Evolutionary conservation across 805 yeast species (phyloP), one percentile per base, ranked within the genome.

Genomic region (Vanderwaltozyma verrucispora): DNA sequence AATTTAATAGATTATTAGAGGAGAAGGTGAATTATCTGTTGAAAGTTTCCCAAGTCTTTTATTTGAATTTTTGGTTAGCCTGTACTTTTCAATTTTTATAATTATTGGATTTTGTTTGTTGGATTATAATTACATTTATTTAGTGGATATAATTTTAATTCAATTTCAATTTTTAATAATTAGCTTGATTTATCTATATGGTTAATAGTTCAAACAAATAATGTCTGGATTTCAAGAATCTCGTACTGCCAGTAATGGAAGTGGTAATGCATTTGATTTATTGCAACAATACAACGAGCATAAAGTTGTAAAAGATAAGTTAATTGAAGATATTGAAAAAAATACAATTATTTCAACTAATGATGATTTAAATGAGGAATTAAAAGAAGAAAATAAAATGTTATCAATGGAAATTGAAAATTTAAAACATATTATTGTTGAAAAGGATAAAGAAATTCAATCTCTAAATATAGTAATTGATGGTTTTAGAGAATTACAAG

Each of bases 231-330:
- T 24, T 24, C 9, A 24, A 8, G 27, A 12, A 11, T 7, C 23
- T 7, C 6, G 23, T 9, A 11, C 7, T 24, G n/a, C 11, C 7
- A 24, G n/a, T 24, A 32, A 29, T 4, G 25, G 32, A 13, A 25
- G 33, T 4, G 25, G 32, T 17, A 25, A 27, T 35, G 37, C 37
- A 9, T 29, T 35, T 16, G 37, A 30, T 30, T 19, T 35, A n/a
- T 17, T 35, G 19, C 37, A 35, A 10, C 32, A 30, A 10, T 35
- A 35, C n/a, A 21, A 35, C 29, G 33, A 29, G 15, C 37, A 35
- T 35, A 8, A 33, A 16, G 29, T 18, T 6, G 19, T 24, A 16
- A 35, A 35, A n/a, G 31, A 35, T 24, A 27, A 17, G n/a, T 11
- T 15, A 12, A 29, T 35, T 29, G 28, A 35, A n/a, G 31, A 35